Percentiles rank a stretch among this genome's conserved stretches.
These are phyloP conservation scores for Suhomyces kilbournensis DNA, from an alignment of 805 yeast genomes.

Conservation along the genomic window DNA sequence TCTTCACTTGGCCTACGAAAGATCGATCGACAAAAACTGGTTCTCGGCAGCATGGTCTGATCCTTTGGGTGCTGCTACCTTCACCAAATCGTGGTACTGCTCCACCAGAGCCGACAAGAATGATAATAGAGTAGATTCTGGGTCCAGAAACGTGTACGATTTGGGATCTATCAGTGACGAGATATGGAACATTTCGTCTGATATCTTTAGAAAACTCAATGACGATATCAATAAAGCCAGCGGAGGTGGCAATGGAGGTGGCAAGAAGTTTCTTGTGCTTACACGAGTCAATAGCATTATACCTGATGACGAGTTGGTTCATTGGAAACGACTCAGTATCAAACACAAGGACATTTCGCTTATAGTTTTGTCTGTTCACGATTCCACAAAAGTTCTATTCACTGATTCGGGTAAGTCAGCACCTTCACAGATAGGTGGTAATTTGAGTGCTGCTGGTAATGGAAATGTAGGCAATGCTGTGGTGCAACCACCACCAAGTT, in stretches of 20 bases:
- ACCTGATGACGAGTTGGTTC: slow-evolving; percentile 78
- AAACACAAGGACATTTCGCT: slow-evolving; percentile 55
- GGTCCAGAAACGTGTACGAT: slow-evolving; percentile 19
- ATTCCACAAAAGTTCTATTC: slow-evolving; percentile 47
- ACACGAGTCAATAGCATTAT: slow-evolving; percentile 71
- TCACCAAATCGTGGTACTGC: slow-evolving; percentile 64
- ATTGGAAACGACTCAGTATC: slow-evolving; percentile 72
- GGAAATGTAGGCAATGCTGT: neutral
- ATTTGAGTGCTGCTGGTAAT: neutral
- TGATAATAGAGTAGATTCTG: slow-evolving; percentile 14
- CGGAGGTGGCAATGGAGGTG: slow-evolving; percentile 32
- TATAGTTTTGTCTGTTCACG: slow-evolving; percentile 67
- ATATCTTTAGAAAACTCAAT: slow-evolving; percentile 36
- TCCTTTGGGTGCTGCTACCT: slow-evolving; percentile 65
- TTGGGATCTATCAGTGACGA: slow-evolving; percentile 57
- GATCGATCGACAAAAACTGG: slow-evolving; percentile 82
- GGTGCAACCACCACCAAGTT: neutral
- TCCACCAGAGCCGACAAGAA: slow-evolving; percentile 5
- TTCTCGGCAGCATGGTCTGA: slow-evolving; percentile 87
- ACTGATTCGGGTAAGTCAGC: neutral
- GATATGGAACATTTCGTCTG: slow-evolving; percentile 59
- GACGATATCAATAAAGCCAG: slow-evolving; percentile 32
- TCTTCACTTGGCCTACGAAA: slow-evolving; percentile 80
- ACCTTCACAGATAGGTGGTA: neutral
- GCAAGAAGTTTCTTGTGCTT: slow-evolving; percentile 60